Conservation (phyloP, 2,329 filamentous ascomycete species). For the Colletotrichum sp. region DNA sequence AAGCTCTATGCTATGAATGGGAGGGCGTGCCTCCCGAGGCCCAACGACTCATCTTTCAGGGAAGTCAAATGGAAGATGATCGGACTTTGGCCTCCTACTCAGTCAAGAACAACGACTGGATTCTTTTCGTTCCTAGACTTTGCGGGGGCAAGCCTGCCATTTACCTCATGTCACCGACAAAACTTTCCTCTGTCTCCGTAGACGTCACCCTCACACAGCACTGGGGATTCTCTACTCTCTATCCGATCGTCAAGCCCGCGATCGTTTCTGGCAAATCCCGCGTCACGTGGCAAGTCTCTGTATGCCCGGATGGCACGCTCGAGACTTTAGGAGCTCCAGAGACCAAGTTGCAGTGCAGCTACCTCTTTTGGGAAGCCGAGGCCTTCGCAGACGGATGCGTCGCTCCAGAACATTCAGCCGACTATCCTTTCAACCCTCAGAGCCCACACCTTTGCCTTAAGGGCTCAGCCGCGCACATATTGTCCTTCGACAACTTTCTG, state of each 20-base stretch:
- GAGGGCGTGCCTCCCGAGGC: not conserved
- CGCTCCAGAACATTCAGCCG: not conserved
- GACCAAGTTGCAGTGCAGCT: not conserved
- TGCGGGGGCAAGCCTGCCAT: not conserved
- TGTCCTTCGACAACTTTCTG: not conserved
- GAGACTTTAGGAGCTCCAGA: not conserved
- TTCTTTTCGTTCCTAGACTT: not conserved
- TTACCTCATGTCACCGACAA: not conserved
- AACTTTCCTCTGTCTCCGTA: not conserved
- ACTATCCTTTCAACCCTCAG: not conserved
- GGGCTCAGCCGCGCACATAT: not conserved
- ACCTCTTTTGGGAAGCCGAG: conserved; percentile 8
- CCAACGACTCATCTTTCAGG: not conserved
- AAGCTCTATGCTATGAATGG: not conserved
- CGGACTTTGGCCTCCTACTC: not conserved
- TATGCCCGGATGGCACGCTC: not conserved
- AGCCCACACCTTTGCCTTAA: not conserved
- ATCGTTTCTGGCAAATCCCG: not conserved
- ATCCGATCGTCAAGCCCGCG: not conserved
- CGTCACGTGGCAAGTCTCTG: not conserved
- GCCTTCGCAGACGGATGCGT: not conserved
- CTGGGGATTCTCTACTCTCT: not conserved
- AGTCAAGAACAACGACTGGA: not conserved
- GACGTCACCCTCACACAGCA: not conserved
- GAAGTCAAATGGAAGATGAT: rapidly evolving